Evolutionary conservation across 1,139 yeast genomes (phyloP), one percentile per base, ranked within the genome.

Genomic region (Taiozyma sp.): DNA sequence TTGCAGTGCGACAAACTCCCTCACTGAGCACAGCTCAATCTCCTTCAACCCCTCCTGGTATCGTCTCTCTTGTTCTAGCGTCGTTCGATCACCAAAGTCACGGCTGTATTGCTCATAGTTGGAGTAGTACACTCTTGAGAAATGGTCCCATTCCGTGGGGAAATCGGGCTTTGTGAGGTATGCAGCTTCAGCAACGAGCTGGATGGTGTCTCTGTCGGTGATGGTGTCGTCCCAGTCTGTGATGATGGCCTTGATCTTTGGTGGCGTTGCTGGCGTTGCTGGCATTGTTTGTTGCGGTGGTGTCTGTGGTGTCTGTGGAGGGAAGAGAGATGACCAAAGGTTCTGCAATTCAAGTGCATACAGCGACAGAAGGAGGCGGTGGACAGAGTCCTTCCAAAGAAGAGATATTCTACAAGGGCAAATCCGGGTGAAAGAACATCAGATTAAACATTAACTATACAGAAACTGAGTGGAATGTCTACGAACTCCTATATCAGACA

Each of bases 141-240:
- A 83, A 56, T 77, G 69, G 29, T 58, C 54, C 69, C 83, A 79
- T 1, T 65, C 62, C 2, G 78, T 76, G 5, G 62, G 57, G 49
- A 68, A 67, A 3, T 60, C 60, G 1, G 76, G 76, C 46, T 74
- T 71, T 24, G 61, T 58, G 4, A 47, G 42, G 53, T 79, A 79
- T 0, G 85, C 81, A 0, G 81, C 74, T 32, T 72, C 68, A 3
- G 84, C 82, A 4, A 83, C 70, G 7, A 76, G 61, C 26, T 64
- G 63, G 42, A 83, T 76, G 1, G 91, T 83, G 62, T 85, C 91
- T 16, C 64, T 58, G 9, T 62, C 56, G 0, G 91, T 83, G 29
- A 82, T 71, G 0, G 91, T 85, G 52, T 84, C 91, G 62, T 85
- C 93, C 84, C 88, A 85, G 61, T 85, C 93, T 3, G 78, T 61